phyloP scores from a whole-genome alignment of 345 rosid genomes.

The Populus alba region DNA sequence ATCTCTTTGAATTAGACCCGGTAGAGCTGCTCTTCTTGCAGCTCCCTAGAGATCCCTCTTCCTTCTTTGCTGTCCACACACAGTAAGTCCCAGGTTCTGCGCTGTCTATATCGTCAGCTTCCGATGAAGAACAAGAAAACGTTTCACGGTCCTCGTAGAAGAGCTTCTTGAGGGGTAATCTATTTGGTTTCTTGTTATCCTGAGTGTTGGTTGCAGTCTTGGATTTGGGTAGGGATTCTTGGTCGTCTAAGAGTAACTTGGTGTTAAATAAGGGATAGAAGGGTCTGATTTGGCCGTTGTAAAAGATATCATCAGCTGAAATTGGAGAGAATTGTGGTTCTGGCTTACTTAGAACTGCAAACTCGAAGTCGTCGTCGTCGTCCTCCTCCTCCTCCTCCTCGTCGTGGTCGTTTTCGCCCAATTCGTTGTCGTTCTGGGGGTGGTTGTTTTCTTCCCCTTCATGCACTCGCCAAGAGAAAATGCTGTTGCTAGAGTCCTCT shows the following conservation, averaged over 20 bases:
- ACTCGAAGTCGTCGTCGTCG: constrained; percentile 33
- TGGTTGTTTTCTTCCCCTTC: not conserved
- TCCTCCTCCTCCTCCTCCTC: constrained; percentile 8
- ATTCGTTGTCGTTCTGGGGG: not conserved
- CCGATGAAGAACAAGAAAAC: constrained; percentile 48
- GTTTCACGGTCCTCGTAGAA: constrained; percentile 57
- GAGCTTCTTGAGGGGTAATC: constrained; percentile 48
- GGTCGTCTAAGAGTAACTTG: not conserved
- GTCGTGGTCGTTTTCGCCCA: not conserved
- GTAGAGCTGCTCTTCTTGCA: constrained; percentile 58
- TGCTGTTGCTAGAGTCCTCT: not conserved
- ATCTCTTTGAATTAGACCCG: constrained; percentile 54
- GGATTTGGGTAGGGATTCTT: not conserved
- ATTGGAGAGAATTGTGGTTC: constrained; percentile 22
- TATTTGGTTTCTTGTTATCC: constrained; percentile 11
- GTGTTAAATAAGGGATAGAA: constrained; percentile 39
- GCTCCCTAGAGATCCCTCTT: constrained; percentile 18
- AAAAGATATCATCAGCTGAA: constrained; percentile 40
- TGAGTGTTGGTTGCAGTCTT: not conserved
- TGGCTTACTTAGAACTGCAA: constrained; percentile 21
- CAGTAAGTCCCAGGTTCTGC: constrained; percentile 57
- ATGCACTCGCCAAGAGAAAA: not conserved
- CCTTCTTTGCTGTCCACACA: constrained; percentile 59
- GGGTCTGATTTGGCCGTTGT: constrained; percentile 53
- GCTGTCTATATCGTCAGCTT: constrained; percentile 53